These are phyloP conservation scores for Diplotaxis tenuifolia DNA, from an alignment of 345 rosid genomes.

Conservation along the genomic window DNA sequence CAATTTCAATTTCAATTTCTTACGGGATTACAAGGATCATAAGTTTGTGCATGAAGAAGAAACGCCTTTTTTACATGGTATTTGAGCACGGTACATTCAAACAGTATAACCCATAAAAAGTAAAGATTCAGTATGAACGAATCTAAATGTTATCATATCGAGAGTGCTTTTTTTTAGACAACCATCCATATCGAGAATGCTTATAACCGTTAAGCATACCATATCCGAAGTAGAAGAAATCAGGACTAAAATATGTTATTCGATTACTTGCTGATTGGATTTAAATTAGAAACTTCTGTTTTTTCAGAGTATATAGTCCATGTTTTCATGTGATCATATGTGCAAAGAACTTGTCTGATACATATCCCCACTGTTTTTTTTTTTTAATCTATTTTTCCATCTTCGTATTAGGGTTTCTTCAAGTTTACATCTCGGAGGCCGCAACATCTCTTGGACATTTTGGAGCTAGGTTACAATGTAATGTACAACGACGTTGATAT, in stretches of 20 bases:
- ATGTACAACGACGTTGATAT: too few relatives aligned
- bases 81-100: neutral
- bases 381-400: neutral
- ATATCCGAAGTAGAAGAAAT: neutral
- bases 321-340: neutral
- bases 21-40: neutral
- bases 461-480: constrained; percentile 9
- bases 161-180: too few relatives aligned
- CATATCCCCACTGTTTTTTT: too few relatives aligned
- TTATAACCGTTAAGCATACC: neutral
- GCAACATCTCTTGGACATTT: constrained; percentile 1
- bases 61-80: neutral
- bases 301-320: neutral
- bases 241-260: neutral
- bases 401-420: neutral
- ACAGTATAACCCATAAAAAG: neutral
- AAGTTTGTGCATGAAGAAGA: neutral
- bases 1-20: neutral
- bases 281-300: neutral
- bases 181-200: too few relatives aligned
- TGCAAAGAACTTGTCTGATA: neutral
- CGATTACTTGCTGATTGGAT: neutral
- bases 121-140: neutral
- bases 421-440: constrained; percentile 1
- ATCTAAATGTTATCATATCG: neutral